Evolutionary conservation across 2,329 filamentous ascomycete species (phyloP), one percentile per base, ranked within the genome.

Genomic region (Monilinia fructigena): DNA sequence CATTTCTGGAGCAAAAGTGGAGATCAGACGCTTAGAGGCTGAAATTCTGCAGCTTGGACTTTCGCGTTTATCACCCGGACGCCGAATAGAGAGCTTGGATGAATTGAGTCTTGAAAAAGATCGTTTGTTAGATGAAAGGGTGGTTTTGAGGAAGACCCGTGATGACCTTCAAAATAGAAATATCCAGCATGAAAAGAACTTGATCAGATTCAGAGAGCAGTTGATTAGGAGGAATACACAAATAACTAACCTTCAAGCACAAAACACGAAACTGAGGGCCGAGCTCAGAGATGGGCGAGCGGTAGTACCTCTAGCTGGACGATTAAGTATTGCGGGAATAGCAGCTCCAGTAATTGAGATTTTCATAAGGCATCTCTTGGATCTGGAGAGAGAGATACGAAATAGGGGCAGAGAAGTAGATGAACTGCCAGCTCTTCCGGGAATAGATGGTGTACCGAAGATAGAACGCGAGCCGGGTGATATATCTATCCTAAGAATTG

Each of bases 391-490:
- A 10, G 56, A 60, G 16, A 50, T 60, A 6, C 28, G n/a, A 11
- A 35, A 8, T 14, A 60, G 45, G n/a, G 56, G 45, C 8, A 38
- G 4, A 60, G 12, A 60, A 23, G 20, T 38, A 26, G 5, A 14
- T 1, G 56, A 60, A 3, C 3, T 38, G 2, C 20, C 28, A 26
- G 45, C 7, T 1, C 18, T 50, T 60, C 28, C 45, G 20, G 42
- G 45, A 38, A 16, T 26, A 6, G 1, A 60, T 38, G 45, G n/a
- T 18, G 12, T 50, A 26, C 20, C 20, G 31, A 3, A n/a, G 11
- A 18, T 60, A 38, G 56, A 60, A 50, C 12, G 56, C 31, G 56
- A 60, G 20, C 56, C 56, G 1, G 8, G 8, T 18, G 56, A 60
- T 38, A 11, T 60, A 4, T 26, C 14, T 20, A 1, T 50, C 8